These are phyloP conservation scores for Ganoderma boninense DNA, from an alignment of 1,284 basidiomycete genomes.

Conservation along the genomic window DNA sequence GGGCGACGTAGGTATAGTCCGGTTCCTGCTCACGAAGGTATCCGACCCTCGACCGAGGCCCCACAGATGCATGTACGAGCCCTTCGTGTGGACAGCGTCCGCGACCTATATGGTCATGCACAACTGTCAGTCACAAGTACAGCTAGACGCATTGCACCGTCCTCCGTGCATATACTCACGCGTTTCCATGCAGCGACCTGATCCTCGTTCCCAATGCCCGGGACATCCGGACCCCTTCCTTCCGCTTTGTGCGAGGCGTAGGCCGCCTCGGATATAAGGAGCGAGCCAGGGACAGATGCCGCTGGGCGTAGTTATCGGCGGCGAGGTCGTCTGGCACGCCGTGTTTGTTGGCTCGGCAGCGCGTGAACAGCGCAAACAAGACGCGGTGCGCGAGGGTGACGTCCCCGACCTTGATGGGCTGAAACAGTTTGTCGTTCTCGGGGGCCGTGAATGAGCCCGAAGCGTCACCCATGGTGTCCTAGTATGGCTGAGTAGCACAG, in stretches of 20 bases:
- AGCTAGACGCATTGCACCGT: background rate
- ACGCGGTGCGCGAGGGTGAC: conserved; percentile 52
- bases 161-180: conserved; percentile 34
- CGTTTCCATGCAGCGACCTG: conserved; percentile 58
- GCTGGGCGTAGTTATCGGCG: conserved; percentile 56
- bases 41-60: conserved; percentile 50
- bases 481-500: background rate
- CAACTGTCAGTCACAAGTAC: background rate
- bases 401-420: conserved; percentile 51
- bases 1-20: conserved; percentile 48
- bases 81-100: conserved; percentile 43
- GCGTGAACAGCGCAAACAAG: conserved; percentile 56
- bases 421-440: conserved; percentile 50
- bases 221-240: conserved; percentile 44
- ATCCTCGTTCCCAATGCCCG: conserved; percentile 51
- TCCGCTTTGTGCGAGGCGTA: conserved; percentile 49
- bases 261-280: conserved; percentile 58
- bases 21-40: conserved; percentile 31
- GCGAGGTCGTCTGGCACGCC: conserved; percentile 37
- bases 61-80: conserved; percentile 58
- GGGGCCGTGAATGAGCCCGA: background rate
- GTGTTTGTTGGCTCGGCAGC: conserved; percentile 41
- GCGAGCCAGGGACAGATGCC: conserved; percentile 52
- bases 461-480: background rate
- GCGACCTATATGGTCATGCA: conserved; percentile 34